Conservation (phyloP, 345 rosid genomes). For the Pistacia vera region DNA sequence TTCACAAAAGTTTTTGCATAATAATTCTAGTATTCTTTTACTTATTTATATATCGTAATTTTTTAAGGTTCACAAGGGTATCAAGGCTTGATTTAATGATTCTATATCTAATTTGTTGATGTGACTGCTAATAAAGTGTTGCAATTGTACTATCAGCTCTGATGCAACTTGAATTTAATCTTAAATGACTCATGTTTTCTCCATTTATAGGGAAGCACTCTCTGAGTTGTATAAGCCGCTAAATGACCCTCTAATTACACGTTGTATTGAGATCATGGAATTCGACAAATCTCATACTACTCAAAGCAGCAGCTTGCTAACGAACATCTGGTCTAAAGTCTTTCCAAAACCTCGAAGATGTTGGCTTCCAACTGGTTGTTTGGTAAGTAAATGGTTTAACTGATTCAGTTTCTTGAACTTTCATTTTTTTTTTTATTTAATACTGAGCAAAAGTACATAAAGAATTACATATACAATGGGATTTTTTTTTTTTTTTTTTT, state of each 20-base stretch:
- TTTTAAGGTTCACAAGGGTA: background rate
- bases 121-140: background rate
- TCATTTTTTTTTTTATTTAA: background rate
- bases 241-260: slow-evolving; percentile 70
- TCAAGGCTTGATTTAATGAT: background rate
- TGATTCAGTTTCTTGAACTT: background rate
- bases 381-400: slow-evolving; percentile 51
- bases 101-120: background rate
- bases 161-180: slow-evolving; percentile 9
- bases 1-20: background rate
- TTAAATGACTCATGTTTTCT: slow-evolving; percentile 21
- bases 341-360: slow-evolving; percentile 86
- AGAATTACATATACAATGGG: background rate
- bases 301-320: slow-evolving; percentile 29
- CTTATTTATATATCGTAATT: background rate
- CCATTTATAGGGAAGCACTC: slow-evolving; percentile 49
- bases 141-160: background rate
- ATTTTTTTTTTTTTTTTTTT: slow-evolving; percentile 16
- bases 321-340: slow-evolving; percentile 69
- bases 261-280: slow-evolving; percentile 71
- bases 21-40: background rate
- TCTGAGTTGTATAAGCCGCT: slow-evolving; percentile 75
- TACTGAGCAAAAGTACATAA: background rate
- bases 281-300: slow-evolving; percentile 39
- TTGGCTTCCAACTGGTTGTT: slow-evolving; percentile 98